Percentiles rank a stretch among this genome's conserved stretches.
Evolutionary conservation across 768 basidiomycete species (phyloP).

Genomic region (Agrocybe chaxingu): DNA sequence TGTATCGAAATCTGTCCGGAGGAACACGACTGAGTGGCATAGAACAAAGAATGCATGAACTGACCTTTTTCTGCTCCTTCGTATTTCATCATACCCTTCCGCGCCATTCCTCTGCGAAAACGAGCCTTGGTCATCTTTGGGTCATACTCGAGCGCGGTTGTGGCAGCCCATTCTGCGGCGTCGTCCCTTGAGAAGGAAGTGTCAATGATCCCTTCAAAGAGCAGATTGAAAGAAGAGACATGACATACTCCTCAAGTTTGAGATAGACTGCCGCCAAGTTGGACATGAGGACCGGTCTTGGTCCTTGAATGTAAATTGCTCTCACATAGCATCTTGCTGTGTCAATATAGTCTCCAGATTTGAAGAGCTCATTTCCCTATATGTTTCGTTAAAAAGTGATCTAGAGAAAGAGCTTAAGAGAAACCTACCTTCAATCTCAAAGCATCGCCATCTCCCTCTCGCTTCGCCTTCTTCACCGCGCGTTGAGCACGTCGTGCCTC

Average conservation of each 20-base stretch:
- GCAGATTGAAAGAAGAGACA: background rate
- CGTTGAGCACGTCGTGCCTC: too few species aligned
- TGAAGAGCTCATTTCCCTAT: constrained; percentile 32
- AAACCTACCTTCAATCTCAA: too few species aligned
- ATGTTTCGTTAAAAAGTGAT: too few species aligned
- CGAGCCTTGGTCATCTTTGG: constrained; percentile 34
- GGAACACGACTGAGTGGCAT: background rate
- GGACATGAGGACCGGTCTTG: constrained; percentile 29
- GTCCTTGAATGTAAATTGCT: constrained; percentile 25
- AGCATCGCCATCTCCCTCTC: too few species aligned
- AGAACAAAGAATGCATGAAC: background rate
- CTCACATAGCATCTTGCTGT: constrained; percentile 25
- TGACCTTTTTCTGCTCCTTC: constrained; percentile 26
- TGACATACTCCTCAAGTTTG: constrained; percentile 28
- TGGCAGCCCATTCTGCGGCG: constrained; percentile 30
- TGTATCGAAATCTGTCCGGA: constrained; percentile 21
- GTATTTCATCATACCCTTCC: constrained; percentile 23
- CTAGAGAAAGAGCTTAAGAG: too few species aligned
- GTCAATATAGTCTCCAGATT: constrained; percentile 25
- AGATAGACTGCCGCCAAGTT: constrained; percentile 33
- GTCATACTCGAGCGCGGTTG: constrained; percentile 28
- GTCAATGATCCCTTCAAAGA: background rate
- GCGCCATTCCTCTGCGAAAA: constrained; percentile 35
- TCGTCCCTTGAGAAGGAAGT: constrained; percentile 22
- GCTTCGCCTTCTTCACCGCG: too few species aligned